A percentile compares a stretch with the other conserved stretches of the same genome.
These are phyloP conservation scores for Cardamine resedifolia DNA, from an alignment of 345 rosid genomes.

Conservation along the genomic window DNA sequence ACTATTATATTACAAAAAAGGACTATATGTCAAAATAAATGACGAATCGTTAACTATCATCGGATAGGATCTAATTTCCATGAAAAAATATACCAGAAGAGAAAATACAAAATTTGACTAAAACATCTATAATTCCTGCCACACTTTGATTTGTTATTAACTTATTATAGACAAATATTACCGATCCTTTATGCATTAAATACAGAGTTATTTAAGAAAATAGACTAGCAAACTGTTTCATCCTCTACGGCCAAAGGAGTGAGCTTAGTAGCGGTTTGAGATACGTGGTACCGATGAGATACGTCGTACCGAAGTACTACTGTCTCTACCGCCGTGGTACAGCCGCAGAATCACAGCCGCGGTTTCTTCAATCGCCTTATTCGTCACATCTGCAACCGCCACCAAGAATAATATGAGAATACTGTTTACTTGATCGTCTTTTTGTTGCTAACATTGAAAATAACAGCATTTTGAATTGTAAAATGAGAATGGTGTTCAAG, in stretches of 20 bases:
- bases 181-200: background rate
- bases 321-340: constrained; percentile 62
- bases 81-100: background rate
- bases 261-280: constrained; percentile 58
- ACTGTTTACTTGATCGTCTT: too few relatives aligned
- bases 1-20: background rate
- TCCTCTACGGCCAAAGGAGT: constrained; percentile 9
- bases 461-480: background rate
- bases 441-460: background rate
- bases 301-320: constrained; percentile 59
- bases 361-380: constrained; percentile 90
- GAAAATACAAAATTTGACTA: background rate
- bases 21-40: too few relatives aligned
- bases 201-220: background rate
- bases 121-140: background rate
- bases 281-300: constrained; percentile 74
- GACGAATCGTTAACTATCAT: background rate
- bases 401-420: background rate
- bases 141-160: background rate
- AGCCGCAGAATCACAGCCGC: constrained; percentile 76
- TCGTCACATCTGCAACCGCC: constrained; percentile 71
- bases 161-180: background rate
- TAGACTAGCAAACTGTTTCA: constrained; percentile 10
- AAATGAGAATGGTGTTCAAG: background rate
- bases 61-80: background rate